A percentile compares a stretch with the other conserved stretches of the same genome.
phyloP scores from a whole-genome alignment of 1,284 basidiomycete species.

The Marasmius fiardii region DNA sequence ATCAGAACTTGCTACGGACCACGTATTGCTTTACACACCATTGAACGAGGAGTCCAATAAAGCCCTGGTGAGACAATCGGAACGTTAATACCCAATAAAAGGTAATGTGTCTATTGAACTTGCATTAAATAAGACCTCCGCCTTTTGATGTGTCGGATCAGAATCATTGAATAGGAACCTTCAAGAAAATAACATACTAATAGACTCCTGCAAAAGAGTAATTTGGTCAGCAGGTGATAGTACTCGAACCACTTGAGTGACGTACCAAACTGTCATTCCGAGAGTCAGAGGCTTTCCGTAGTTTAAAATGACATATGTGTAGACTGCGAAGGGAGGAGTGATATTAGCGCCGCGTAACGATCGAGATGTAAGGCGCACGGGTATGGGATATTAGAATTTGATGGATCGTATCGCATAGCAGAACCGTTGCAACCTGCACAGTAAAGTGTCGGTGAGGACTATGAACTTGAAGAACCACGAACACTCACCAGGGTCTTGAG shows the following conservation, averaged over 20 bases:
- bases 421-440: neutral
- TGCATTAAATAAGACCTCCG: slow-evolving; percentile 6
- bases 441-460: neutral
- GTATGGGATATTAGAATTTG: slow-evolving; percentile 1
- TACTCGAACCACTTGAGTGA: too few relatives aligned
- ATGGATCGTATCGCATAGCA: slow-evolving; percentile 5
- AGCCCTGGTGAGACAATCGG: slow-evolving; percentile 1
- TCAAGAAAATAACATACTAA: neutral
- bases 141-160: neutral
- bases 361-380: neutral
- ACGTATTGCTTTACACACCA: neutral
- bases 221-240: neutral
- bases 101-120: neutral
- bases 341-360: neutral
- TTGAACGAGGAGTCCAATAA: slow-evolving; percentile 4
- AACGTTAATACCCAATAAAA: neutral
- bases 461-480: neutral
- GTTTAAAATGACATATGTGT: slow-evolving; percentile 2
- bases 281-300: neutral
- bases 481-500: neutral
- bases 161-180: neutral
- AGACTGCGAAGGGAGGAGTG: neutral
- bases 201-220: neutral
- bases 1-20: neutral
- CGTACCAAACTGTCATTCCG: neutral